These are phyloP conservation scores for Cardiospermum halicacabum DNA, from an alignment of 345 rosid genomes.

Conservation along the genomic window DNA sequence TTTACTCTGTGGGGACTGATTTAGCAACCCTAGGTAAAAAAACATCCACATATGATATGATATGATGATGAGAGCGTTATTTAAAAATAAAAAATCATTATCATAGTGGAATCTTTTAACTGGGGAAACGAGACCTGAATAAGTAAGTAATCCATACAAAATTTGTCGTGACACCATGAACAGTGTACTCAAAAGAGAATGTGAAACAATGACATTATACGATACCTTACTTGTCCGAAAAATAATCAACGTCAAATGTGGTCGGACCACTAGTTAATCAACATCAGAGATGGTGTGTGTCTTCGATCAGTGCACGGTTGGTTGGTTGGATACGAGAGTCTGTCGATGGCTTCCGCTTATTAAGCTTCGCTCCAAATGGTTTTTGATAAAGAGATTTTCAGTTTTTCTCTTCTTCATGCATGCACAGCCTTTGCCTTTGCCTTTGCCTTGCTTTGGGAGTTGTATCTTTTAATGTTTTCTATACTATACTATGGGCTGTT, in stretches of 20 bases:
- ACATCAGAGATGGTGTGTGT: no score
- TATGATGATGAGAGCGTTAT: background rate
- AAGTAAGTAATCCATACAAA: slow-evolving; percentile 13
- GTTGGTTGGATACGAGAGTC: no score
- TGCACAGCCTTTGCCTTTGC: no score
- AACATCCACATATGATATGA: no score
- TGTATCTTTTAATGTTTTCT: no score
- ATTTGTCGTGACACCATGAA: slow-evolving; percentile 19
- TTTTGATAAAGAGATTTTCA: background rate
- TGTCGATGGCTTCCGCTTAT: slow-evolving; percentile 9
- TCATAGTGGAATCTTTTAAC: background rate
- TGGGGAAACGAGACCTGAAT: background rate
- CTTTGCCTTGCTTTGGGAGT: no score
- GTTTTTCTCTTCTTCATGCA: background rate
- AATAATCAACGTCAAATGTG: no score
- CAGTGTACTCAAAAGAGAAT: slow-evolving; percentile 3
- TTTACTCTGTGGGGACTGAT: background rate
- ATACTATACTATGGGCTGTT: no score
- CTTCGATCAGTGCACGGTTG: slow-evolving; percentile 10
- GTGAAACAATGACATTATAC: background rate
- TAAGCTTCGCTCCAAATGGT: slow-evolving; percentile 7
- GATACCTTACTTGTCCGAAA: background rate
- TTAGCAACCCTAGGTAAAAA: background rate
- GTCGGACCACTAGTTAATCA: no score
- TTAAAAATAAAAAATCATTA: background rate